Conservation (phyloP, 495 filamentous ascomycete genomes). For the Penicillium coffeae region DNA sequence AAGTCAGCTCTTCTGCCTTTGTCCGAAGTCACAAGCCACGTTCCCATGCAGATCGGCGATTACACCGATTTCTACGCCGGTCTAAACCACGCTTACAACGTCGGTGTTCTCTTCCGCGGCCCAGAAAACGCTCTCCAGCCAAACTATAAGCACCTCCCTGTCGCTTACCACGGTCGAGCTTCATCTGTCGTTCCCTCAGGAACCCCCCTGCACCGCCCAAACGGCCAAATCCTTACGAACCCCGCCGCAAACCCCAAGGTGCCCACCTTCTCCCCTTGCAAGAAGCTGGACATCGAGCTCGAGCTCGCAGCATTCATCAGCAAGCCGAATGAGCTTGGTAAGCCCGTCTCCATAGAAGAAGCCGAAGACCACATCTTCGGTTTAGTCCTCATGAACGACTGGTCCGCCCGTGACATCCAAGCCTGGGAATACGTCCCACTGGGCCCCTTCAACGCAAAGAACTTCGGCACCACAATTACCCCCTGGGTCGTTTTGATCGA, state of each 20-base stretch:
- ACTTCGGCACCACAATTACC: constrained; percentile 85
- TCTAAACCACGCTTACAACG: constrained; percentile 77
- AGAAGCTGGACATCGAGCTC: constrained; percentile 79
- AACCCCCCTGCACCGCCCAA: constrained; percentile 68
- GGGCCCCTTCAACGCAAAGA: constrained; percentile 88
- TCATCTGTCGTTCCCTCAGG: constrained; percentile 76
- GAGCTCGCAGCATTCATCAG: constrained; percentile 83
- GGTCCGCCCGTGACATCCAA: constrained; percentile 90
- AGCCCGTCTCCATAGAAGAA: constrained; percentile 55
- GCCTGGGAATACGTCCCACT: constrained; percentile 85
- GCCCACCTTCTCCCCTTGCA: constrained; percentile 60
- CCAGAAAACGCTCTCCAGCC: constrained; percentile 75
- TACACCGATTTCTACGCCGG: constrained; percentile 99
- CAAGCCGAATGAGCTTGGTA: constrained; percentile 61
- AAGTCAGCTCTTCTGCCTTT: constrained; percentile 51
- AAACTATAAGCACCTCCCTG: constrained; percentile 87
- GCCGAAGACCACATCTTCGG: constrained; percentile 82
- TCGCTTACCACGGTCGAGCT: constrained; percentile 83
- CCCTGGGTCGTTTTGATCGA: constrained; percentile 87
- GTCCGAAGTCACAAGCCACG: constrained; percentile 61
- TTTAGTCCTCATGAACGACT: constrained; percentile 88
- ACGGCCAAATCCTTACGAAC: constrained; percentile 75
- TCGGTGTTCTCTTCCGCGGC: constrained; percentile 81
- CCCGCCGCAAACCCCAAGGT: constrained; percentile 56
- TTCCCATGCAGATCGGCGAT: constrained; percentile 88